phyloP scores from a whole-genome alignment of 208 protist genomes.

The Lotmaria passim region DNA sequence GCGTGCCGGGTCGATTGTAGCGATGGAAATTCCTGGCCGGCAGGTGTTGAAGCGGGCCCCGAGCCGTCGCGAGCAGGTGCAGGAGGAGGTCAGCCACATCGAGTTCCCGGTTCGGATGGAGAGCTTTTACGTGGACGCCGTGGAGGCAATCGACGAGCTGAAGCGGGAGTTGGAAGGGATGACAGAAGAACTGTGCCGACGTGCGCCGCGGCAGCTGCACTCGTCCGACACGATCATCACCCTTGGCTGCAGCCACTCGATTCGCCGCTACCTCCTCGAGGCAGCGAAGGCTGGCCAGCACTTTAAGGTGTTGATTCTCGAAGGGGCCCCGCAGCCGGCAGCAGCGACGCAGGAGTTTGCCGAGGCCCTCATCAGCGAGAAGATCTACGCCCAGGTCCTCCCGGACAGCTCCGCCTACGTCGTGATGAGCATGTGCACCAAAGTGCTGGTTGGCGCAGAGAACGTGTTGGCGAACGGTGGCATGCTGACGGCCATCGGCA shows the following conservation, averaged over 20 bases:
- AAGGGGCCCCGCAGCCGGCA: slow-evolving; percentile 79
- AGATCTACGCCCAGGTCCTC: slow-evolving; percentile 93
- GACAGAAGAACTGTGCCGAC: slow-evolving; percentile 70
- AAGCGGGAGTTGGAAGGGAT: slow-evolving; percentile 72
- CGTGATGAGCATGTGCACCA: slow-evolving; percentile 98
- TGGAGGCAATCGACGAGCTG: slow-evolving; percentile 67
- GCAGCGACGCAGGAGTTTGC: slow-evolving; percentile 76
- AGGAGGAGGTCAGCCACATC: slow-evolving; percentile 23
- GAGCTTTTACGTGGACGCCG: slow-evolving; percentile 63
- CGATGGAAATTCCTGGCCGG: slow-evolving; percentile 70
- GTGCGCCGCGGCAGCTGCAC: slow-evolving; percentile 75
- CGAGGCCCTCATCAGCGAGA: slow-evolving; percentile 56
- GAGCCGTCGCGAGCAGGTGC: slow-evolving; percentile 39
- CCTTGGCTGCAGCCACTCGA: slow-evolving; percentile 78
- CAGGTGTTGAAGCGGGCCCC: slow-evolving; percentile 69
- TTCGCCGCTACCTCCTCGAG: slow-evolving; percentile 58
- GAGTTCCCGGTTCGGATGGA: slow-evolving; percentile 60
- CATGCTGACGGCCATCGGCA: slow-evolving; percentile 93
- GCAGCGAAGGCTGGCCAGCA: slow-evolving; percentile 36
- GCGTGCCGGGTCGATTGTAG: slow-evolving; percentile 50
- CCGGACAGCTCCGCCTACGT: slow-evolving; percentile 96
- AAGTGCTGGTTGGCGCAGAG: slow-evolving; percentile 95
- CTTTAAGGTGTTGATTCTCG: slow-evolving; percentile 96
- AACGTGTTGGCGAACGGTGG: slow-evolving; percentile 97
- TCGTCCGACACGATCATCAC: slow-evolving; percentile 78